Evolutionary conservation across 352 stramenopile species (phyloP).

Genomic region (Peronospora farinosa): DNA sequence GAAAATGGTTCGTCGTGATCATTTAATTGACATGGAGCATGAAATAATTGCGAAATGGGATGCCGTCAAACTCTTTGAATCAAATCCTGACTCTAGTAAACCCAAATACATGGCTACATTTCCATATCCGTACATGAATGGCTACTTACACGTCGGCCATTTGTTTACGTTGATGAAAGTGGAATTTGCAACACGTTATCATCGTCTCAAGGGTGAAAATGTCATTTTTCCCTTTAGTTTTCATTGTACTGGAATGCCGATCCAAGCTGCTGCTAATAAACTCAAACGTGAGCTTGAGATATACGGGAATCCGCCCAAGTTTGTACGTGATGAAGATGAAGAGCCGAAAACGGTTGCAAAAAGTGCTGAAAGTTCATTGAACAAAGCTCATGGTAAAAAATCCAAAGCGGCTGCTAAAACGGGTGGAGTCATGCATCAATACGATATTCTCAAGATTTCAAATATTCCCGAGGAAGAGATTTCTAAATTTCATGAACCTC

Average conservation of each 20-base stretch:
- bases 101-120: slow-evolving; percentile 99
- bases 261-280: slow-evolving; percentile 99
- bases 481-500: slow-evolving; percentile 93
- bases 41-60: slow-evolving; percentile 88
- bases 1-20: slow-evolving; percentile 86
- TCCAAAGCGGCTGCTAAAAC: slow-evolving; percentile 98
- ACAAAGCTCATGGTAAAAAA: slow-evolving; percentile 94
- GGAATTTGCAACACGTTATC: slow-evolving; percentile 87
- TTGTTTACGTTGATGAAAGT: slow-evolving; percentile 98
- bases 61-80: slow-evolving; percentile 88
- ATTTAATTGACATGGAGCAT: slow-evolving; percentile 89
- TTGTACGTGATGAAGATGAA: slow-evolving; percentile 35
- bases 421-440: slow-evolving; percentile 94
- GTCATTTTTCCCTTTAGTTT: slow-evolving; percentile 99
- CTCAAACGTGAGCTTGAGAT: slow-evolving; percentile 95
- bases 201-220: slow-evolving; percentile 98
- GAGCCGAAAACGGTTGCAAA: slow-evolving; percentile 32
- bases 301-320: slow-evolving; percentile 92
- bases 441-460: slow-evolving; percentile 96
- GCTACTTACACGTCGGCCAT: slow-evolving; percentile 96
- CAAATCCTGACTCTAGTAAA: slow-evolving; percentile 63
- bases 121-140: slow-evolving; percentile 99
- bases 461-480: slow-evolving; percentile 92
- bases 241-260: slow-evolving; percentile 99
- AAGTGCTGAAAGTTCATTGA: slow-evolving; percentile 69